Evolutionary conservation across 176 grass and related monocot species (phyloP).

Genomic region (Carex parvula): DNA sequence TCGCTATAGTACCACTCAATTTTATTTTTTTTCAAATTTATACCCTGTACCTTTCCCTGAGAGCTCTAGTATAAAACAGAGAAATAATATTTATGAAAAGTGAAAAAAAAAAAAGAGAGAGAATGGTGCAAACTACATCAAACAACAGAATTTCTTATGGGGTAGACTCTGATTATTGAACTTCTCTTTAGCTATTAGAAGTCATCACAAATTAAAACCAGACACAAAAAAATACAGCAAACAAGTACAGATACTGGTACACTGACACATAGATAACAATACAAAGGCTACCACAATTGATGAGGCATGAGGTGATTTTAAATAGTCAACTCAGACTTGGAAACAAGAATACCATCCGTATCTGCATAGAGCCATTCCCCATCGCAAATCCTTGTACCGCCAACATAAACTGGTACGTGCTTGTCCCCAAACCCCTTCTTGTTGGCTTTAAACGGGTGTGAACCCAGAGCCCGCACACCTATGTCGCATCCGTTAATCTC

Average conservation of each 20-base stretch:
- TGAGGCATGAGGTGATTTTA: conserved; percentile 10
- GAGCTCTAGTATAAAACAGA: background rate
- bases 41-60: background rate
- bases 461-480: conserved; percentile 60
- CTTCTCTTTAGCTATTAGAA: background rate
- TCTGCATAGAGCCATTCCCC: conserved; percentile 82
- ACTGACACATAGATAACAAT: background rate
- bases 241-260: background rate
- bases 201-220: conserved; percentile 14
- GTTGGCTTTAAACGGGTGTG: conserved; percentile 75
- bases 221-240: conserved; percentile 12
- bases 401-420: conserved; percentile 45
- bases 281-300: background rate
- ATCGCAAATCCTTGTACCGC: conserved; percentile 57
- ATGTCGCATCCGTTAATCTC: conserved; percentile 91
- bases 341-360: conserved; percentile 61
- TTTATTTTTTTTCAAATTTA: background rate
- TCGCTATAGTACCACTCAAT: background rate
- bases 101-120: background rate
- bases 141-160: background rate
- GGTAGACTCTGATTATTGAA: background rate
- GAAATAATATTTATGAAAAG: background rate
- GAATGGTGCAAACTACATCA: background rate
- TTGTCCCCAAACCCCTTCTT: conserved; percentile 83
- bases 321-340: conserved; percentile 43